Base-by-base conservation (phyloP, 257 asterid species). In the Solanum tarijense region DNA sequence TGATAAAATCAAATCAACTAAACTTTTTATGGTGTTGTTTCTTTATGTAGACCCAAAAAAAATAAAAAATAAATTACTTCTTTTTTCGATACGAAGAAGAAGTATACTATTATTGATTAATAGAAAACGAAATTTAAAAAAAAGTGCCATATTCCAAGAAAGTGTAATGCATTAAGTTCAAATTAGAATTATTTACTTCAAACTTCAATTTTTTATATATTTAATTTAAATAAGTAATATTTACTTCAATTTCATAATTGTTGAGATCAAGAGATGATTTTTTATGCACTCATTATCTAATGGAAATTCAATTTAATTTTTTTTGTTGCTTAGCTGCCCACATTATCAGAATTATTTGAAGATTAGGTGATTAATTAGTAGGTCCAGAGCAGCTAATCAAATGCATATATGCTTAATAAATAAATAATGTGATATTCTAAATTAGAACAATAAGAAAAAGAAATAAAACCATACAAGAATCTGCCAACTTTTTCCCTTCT, bases 271-370 rank as follows among this genome's bases (percentile, higher is more conserved):
- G 69, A 60, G 6, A 23, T 60, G 5, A 21, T 6, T 55, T 55
- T 52, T 55, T 1, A 55, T 55, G 62, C n/a, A 55, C n/a, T 55
- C 62, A 55, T 55, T 55, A 55, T 55, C 10, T 55, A 18, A 65
- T 65, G 72, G 72, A 65, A 35, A 13, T 5, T 76, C 12, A 35
- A 9, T 65, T 18, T 36, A 65, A 23, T 60, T 12, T 38, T 2
- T 46, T 66, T 81, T 31, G 34, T 68, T 68, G 90, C 89, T 81
- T 89, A 69, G 90, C 87, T 89, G 89, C 60, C 89, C 90, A 86
- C 89, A 81, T 89, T 86, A 78, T 58, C 27, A 88, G n/a, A 41
- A 39, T 58, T 69, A 29, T 55, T 68, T 78, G 32, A 31, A 43
- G 78, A 86, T 89, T 89, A 79, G 90, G 78, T 89, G 55, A 68